A percentile compares a stretch with the other conserved stretches of the same genome.
These are phyloP conservation scores for Fistulinella cinereoalba DNA, from an alignment of 1,284 basidiomycete species.

Conservation along the genomic window DNA sequence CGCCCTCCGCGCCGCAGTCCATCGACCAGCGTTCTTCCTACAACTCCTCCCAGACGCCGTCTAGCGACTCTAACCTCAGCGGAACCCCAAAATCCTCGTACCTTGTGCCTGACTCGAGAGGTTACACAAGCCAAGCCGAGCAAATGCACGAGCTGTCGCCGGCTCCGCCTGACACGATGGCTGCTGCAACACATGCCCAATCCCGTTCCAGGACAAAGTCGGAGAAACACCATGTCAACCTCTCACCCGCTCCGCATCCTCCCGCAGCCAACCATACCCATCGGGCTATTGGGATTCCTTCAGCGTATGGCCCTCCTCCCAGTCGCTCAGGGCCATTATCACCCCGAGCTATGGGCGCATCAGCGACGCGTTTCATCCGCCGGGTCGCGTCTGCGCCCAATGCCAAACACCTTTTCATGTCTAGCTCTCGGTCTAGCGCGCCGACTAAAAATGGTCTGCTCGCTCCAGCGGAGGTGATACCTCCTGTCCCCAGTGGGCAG, in stretches of 20 bases:
- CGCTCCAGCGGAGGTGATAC: constrained; percentile 58
- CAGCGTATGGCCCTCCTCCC: constrained; percentile 34
- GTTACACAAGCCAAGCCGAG: constrained; percentile 33
- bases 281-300: constrained; percentile 35
- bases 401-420: constrained; percentile 83
- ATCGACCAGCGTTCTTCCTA: constrained; percentile 61
- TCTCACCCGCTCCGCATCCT: constrained; percentile 17
- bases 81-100: constrained; percentile 31
- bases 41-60: constrained; percentile 68
- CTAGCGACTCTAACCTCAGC: constrained; percentile 56
- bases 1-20: constrained; percentile 46
- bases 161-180: constrained; percentile 35
- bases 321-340: constrained; percentile 46
- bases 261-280: constrained; percentile 34
- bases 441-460: constrained; percentile 75
- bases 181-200: constrained; percentile 34
- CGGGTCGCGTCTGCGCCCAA: constrained; percentile 97
- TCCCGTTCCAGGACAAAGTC: constrained; percentile 51
- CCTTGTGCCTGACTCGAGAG: constrained; percentile 35
- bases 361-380: constrained; percentile 83
- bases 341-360: constrained; percentile 62
- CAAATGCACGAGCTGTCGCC: constrained; percentile 23
- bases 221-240: constrained; percentile 47
- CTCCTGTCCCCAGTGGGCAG: constrained; percentile 47
- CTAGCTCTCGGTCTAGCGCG: constrained; percentile 49